phyloP scores from a whole-genome alignment of 768 basidiomycete genomes.

The Russula lepida region DNA sequence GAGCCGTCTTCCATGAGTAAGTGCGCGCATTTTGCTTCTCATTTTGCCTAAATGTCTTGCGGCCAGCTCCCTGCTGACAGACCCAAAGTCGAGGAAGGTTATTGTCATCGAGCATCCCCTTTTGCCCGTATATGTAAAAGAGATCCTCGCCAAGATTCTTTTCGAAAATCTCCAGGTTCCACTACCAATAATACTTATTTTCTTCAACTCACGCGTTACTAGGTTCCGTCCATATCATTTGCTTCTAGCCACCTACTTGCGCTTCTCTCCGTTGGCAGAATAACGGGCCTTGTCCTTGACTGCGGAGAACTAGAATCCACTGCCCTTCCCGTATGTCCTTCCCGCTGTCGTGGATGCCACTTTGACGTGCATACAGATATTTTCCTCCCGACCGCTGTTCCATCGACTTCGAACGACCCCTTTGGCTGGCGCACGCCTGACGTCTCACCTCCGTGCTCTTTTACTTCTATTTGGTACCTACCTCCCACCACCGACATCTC shows the following conservation, averaged over 20 bases:
- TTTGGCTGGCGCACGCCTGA: slow-evolving; percentile 74
- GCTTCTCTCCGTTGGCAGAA: slow-evolving; percentile 75
- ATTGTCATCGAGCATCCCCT: slow-evolving; percentile 88
- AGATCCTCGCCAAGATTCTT: slow-evolving; percentile 73
- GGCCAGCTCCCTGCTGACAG: slow-evolving; percentile 79
- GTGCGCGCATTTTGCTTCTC: slow-evolving; percentile 25
- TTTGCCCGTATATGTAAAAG: slow-evolving; percentile 80
- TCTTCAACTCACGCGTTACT: neutral
- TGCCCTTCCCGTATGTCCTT: slow-evolving; percentile 64
- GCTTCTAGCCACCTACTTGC: slow-evolving; percentile 82
- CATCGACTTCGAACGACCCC: slow-evolving; percentile 79
- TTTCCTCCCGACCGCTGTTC: slow-evolving; percentile 79
- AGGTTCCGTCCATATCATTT: slow-evolving; percentile 95
- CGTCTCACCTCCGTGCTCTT: slow-evolving; percentile 71
- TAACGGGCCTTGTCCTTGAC: slow-evolving; percentile 91
- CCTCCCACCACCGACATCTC: slow-evolving; percentile 67
- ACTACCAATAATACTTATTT: neutral
- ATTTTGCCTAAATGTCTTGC: slow-evolving; percentile 20
- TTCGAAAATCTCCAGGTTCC: slow-evolving; percentile 85
- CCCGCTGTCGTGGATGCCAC: neutral
- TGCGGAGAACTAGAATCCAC: slow-evolving; percentile 88
- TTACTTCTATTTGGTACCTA: slow-evolving; percentile 79
- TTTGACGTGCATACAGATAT: slow-evolving; percentile 52
- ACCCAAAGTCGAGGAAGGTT: slow-evolving; percentile 92
- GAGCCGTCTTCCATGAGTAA: slow-evolving; percentile 81